Evolutionary conservation across 108 stramenopile genomes (phyloP), one percentile per base, ranked within the genome.

Genomic region (Licmophora abbreviata): DNA sequence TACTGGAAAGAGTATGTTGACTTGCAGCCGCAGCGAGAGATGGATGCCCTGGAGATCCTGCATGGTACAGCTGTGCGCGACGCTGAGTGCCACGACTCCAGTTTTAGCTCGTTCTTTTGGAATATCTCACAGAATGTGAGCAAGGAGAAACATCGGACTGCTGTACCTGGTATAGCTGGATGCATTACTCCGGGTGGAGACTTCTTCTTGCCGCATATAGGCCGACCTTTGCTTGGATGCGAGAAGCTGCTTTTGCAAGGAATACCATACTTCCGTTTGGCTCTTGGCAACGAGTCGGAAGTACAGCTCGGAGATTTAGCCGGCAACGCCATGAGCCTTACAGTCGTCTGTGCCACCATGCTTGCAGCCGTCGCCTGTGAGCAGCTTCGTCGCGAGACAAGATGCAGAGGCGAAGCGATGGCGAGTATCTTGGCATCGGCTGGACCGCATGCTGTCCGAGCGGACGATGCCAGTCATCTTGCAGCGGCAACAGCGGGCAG

Each of bases 161-260:
- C 70, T 9, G 57, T 45, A 14, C 27, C 63, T 8, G 86, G 86
- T 9, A 64, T 87, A 27, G 65, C 76, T 30, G 72, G 76, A 17
- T 83, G 86, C 54, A 64, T 88, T 8, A 79, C 81, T 20, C 86
- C 86, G 3, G 86, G 81, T 8, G 86, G 81, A 11, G 82, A 88
- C 34, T 50, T 81, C 14, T 68, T 88, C 26, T 44, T 88, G 17
- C 81, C 86, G 9, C 64, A 82, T 52, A 45, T 51, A 34, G 86
- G 86, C 12, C 64, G 86, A 17, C 62, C 73, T 1, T 35, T 87
- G 17, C 47, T 87, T 25, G 81, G 86, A 21, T 74, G 67, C 46
- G 86, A 88, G 55, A 88, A 88, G 59, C 73, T 83, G 0, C 52
- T 88, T 8, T 48, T 88, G 2, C 86, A 88, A 52, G 74, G 86